A percentile compares a stretch with the other conserved stretches of the same genome.
Conservation (phyloP, 1,284 basidiomycete genomes). For the Coniferiporia weirii region DNA sequence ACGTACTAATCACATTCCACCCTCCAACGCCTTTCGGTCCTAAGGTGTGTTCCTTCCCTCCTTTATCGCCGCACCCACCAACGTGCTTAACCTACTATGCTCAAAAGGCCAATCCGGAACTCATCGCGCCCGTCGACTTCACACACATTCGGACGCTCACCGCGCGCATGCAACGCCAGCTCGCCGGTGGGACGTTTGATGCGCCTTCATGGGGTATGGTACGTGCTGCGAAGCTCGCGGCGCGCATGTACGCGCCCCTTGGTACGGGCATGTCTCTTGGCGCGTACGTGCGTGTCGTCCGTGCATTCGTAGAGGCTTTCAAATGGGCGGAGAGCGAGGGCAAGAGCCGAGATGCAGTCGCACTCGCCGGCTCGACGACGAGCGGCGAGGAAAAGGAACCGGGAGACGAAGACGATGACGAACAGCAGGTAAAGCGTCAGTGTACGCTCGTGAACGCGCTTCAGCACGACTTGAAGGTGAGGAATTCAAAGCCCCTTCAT, state of each 20-base stretch:
- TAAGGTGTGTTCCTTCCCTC: slow-evolving; percentile 38
- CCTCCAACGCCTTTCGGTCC: slow-evolving; percentile 63
- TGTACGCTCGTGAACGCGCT: slow-evolving; percentile 37
- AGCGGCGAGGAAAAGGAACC: slow-evolving; percentile 25
- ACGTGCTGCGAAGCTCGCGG: slow-evolving; percentile 67
- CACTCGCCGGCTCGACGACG: slow-evolving; percentile 19
- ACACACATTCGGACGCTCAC: slow-evolving; percentile 58
- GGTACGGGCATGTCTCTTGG: slow-evolving; percentile 79
- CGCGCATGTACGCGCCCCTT: slow-evolving; percentile 75
- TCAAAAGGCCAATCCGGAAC: slow-evolving; percentile 58
- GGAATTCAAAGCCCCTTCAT: neutral
- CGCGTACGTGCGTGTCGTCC: slow-evolving; percentile 71
- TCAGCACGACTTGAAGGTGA: slow-evolving; percentile 58
- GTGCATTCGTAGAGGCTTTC: slow-evolving; percentile 72
- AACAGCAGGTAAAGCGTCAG: slow-evolving; percentile 21
- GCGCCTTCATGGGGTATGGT: slow-evolving; percentile 79
- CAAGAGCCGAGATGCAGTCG: neutral
- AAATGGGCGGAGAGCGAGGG: slow-evolving; percentile 37
- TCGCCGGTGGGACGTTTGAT: slow-evolving; percentile 72
- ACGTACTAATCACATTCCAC: slow-evolving; percentile 81
- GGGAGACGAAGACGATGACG: slow-evolving; percentile 27
- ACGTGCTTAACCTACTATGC: neutral
- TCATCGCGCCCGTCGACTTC: slow-evolving; percentile 64
- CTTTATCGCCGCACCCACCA: neutral
- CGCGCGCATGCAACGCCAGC: slow-evolving; percentile 55